Evolutionary conservation across 75 land plant species (phyloP), one percentile per base, ranked within the genome.

Genomic region (Larix kaempferi): DNA sequence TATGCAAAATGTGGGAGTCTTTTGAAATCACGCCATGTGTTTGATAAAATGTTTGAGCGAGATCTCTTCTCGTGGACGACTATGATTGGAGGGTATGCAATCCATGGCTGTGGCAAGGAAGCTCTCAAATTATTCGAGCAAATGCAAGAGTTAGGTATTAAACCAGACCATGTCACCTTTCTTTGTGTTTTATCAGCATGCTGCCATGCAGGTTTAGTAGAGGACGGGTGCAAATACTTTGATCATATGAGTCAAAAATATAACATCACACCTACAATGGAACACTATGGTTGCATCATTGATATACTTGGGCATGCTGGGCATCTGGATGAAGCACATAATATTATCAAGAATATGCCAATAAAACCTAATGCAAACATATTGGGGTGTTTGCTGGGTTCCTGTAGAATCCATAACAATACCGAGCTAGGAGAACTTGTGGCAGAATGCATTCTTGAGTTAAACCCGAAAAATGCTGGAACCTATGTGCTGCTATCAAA

Each of bases 371-470:
- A 82, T 49, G 81, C 73, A 19, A 64, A 75, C 17, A 72, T 82
- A 8, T 86, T 85, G 87, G 80, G 84, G 59, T 71, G 85, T 58
- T 71, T 86, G 62, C 81, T 86, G 41, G 84, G 87, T 5, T 81
- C 81, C 14, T 86, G 87, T 76, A 57, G 62, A 25, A 86, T 61
- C 4, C 80, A 78, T 73, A 78, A 71, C 56, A 76, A 82, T 71
- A 37, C n/a, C 3, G 82, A 62, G 11, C 27, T 84, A 79, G 87
- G 84, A 62, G 33, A 66, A 26, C 81, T 74, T 22, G 84, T 65
- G 10, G 76, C 62, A 19, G 57, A 77, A 37, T 71, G 27, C 56
- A 64, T 86, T 27, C 61, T 82, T 22, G 74, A 86, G 15, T 59
- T 82, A 22, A 82, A 82, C 19, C 57, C 75, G 7, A 62, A 79